Conservation (phyloP, 1,139 yeast species). For the Kazachstania sp. region DNA sequence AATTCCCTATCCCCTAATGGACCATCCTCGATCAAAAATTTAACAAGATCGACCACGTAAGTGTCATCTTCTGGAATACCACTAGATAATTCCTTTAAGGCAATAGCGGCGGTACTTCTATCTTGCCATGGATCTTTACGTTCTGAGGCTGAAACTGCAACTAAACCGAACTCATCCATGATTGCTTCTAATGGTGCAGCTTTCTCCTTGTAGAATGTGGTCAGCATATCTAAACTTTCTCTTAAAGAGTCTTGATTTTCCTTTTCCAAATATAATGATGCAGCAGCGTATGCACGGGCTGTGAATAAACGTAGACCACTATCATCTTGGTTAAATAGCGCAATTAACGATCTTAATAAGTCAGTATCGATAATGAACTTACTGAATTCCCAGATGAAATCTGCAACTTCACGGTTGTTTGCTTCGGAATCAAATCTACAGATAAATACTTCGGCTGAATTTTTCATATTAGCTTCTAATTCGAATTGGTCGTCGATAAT, state of each 20-base stretch:
- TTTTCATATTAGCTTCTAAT: conserved; percentile 44
- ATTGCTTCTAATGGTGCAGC: conserved; percentile 71
- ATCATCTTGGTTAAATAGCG: conserved; percentile 46
- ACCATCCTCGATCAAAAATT: conserved; percentile 50
- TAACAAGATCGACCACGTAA: conserved; percentile 44
- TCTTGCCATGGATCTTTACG: conserved; percentile 75
- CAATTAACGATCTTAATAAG: conserved; percentile 40
- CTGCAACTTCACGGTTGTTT: conserved; percentile 56
- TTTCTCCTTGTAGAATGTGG: conserved; percentile 49
- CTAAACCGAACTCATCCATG: conserved; percentile 71
- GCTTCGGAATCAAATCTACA: conserved; percentile 67
- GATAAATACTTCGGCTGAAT: conserved; percentile 68
- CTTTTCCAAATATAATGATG: conserved; percentile 34
- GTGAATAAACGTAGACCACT: conserved; percentile 60
- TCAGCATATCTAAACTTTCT: conserved; percentile 37
- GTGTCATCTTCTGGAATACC: conserved; percentile 32
- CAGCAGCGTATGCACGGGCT: conserved; percentile 52
- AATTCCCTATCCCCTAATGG: conserved; percentile 69
- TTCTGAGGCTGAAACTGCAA: conserved; percentile 50
- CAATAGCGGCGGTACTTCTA: conserved; percentile 71
- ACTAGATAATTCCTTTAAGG: conserved; percentile 53
- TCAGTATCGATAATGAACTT: conserved; percentile 40
- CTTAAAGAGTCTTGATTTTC: conserved; percentile 30
- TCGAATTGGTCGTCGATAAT: conserved; percentile 84
- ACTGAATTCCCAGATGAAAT: conserved; percentile 80